Evolutionary conservation across 148 eudicot genomes (phyloP), one percentile per base, ranked within the genome.

Genomic region (Euryodendron excelsum): DNA sequence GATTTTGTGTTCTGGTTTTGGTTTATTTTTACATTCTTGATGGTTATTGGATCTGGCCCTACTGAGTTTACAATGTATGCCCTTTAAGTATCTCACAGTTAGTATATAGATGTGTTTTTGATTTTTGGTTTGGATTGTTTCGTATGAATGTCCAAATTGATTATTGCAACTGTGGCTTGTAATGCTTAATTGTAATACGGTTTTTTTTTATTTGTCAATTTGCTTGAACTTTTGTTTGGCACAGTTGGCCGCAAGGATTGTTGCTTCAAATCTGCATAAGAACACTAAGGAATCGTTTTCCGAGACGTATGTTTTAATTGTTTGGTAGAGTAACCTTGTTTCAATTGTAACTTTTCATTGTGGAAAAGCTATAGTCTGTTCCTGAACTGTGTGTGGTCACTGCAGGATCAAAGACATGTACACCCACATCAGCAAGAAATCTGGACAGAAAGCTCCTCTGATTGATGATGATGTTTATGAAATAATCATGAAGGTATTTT

Each of bases 171-270:
- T 41, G 0, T 41, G 8, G 0, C 45, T 41, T 41, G 45, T 41
- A 41, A 41, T 5, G 45, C 9, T 41, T 41, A 3, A 41, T 41
- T 41, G 5, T 9, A 3, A 41, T 41, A 41, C 45, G 45, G 45
- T 41, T 41, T 41, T 5, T 9, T 41, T 41, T 41, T 4, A 41
- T 50, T 50, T 50, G 14, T 17, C 1, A 21, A 55, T 23, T 55
- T 55, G 8, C 25, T 55, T 21, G 60, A 55, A 28, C 34, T 1
- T 74, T 47, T 74, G 28, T 58, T 73, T 60, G 44, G 47, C 33
- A 61, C 87, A 94, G 98, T 75, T 94, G 88, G 98, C 98, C 75
- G 98, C 97, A 13, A 72, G 98, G 82, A 94, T 94, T 83, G 98
- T 85, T 69, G 97, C 92, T 59, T 94, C 98, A 28, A 94, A 94